These are phyloP conservation scores for Erodium trifolium DNA, from an alignment of 441 rosid genomes.

Conservation along the genomic window DNA sequence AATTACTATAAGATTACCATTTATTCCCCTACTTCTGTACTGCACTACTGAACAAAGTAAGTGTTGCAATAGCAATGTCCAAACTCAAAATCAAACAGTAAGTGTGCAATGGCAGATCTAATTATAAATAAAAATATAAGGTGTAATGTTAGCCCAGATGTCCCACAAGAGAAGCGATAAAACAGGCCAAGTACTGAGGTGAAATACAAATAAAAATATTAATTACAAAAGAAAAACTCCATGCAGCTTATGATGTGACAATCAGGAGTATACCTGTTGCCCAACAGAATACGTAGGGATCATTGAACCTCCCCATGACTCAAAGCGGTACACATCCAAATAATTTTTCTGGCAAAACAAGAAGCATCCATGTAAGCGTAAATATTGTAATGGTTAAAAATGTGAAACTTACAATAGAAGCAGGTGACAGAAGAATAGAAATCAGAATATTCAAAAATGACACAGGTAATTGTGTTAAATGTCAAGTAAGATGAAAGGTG, in stretches of 20 bases:
- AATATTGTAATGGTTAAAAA: neutral
- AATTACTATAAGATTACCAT: slow-evolving; percentile 21
- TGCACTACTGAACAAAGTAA: slow-evolving; percentile 14
- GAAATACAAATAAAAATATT: neutral
- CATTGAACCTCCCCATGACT: slow-evolving; percentile 94
- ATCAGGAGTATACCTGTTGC: slow-evolving; percentile 60
- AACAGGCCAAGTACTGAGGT: neutral
- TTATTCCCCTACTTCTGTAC: slow-evolving; percentile 5
- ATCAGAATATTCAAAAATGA: neutral
- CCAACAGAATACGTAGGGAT: slow-evolving; percentile 71
- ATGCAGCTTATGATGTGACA: neutral
- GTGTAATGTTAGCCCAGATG: neutral
- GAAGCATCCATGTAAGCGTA: slow-evolving; percentile 18
- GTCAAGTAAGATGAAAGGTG: neutral
- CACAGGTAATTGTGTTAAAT: neutral
- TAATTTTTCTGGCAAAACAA: slow-evolving; percentile 68
- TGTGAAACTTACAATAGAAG: neutral
- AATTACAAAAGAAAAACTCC: neutral
- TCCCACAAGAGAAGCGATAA: neutral
- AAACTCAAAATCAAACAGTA: slow-evolving; percentile 6
- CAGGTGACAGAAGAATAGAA: neutral
- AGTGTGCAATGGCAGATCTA: neutral
- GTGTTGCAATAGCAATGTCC: neutral
- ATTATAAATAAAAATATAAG: neutral
- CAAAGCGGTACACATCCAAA: slow-evolving; percentile 85